These are phyloP conservation scores for Tolypocladium amazonense DNA, from an alignment of 2,329 filamentous ascomycete genomes.

Conservation along the genomic window DNA sequence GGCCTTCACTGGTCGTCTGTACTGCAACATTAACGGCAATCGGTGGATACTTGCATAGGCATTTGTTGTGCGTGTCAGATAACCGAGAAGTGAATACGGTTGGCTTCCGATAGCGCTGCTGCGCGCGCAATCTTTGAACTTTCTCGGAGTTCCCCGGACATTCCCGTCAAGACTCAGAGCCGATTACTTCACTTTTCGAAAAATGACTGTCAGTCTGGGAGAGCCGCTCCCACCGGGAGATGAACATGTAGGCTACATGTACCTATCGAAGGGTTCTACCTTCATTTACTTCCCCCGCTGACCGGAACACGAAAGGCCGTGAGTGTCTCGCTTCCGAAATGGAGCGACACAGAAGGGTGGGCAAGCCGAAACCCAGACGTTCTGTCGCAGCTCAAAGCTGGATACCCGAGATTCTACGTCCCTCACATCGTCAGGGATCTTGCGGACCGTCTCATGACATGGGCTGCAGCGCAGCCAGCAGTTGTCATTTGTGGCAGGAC, in stretches of 20 bases:
- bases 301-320: slow-evolving; percentile 10
- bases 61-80: background rate
- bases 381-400: slow-evolving; percentile 11
- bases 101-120: background rate
- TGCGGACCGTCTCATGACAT: slow-evolving; percentile 8
- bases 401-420: slow-evolving; percentile 18
- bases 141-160: background rate
- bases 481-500: no score
- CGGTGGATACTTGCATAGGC: background rate
- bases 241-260: slow-evolving; percentile 13
- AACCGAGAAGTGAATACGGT: background rate
- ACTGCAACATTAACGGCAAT: background rate
- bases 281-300: background rate
- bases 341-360: slow-evolving; percentile 15
- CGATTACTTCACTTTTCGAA: background rate
- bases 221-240: slow-evolving; percentile 14
- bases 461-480: slow-evolving; percentile 1
- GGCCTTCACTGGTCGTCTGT: background rate
- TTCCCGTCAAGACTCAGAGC: background rate
- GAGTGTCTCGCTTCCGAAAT: slow-evolving; percentile 19
- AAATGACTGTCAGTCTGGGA: slow-evolving; percentile 6
- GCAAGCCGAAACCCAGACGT: slow-evolving; percentile 10
- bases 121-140: background rate
- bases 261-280: background rate
- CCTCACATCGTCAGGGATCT: slow-evolving; percentile 12